These are phyloP conservation scores for Neofusicoccum ribis DNA, from an alignment of 2,329 filamentous ascomycete genomes.

Conservation along the genomic window DNA sequence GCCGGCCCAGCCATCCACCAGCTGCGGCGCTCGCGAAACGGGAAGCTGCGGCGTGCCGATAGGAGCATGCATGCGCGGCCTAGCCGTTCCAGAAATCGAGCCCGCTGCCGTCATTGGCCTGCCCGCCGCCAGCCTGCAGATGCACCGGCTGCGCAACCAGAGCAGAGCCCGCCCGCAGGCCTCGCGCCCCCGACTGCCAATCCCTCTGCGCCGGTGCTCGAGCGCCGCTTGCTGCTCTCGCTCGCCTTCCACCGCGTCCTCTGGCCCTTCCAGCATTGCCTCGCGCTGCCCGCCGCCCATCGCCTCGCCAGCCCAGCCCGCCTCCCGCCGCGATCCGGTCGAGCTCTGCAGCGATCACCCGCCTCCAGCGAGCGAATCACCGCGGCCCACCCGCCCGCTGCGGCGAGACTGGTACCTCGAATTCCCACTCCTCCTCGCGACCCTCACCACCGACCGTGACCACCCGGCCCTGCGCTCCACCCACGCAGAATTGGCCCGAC, in stretches of 20 bases:
- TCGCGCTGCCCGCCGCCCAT: not conserved
- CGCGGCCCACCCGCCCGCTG: not conserved
- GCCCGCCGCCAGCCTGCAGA: not conserved
- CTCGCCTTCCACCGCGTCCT: conserved; percentile 8
- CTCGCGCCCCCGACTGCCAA: not conserved
- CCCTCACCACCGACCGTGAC: not conserved
- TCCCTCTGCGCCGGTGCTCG: conserved; percentile 1
- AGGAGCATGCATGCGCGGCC: conserved; percentile 1
- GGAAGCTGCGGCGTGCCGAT: conserved; percentile 6
- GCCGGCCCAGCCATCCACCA: not conserved
- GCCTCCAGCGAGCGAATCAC: conserved; percentile 8
- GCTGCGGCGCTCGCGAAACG: conserved; percentile 12
- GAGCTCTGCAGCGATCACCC: conserved; percentile 1
- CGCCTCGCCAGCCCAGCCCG: conserved; percentile 1
- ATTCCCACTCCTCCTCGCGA: not conserved
- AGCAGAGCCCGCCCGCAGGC: not conserved
- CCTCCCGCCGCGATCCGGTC: conserved; percentile 8
- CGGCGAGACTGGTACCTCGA: not conserved
- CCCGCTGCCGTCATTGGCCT: conserved; percentile 8
- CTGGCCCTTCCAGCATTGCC: not conserved
- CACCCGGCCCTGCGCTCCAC: not conserved
- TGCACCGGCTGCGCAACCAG: not conserved
- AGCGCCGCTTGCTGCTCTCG: conserved; percentile 5
- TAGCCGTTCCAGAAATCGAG: conserved; percentile 7
- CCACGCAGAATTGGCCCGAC: not conserved